These are phyloP conservation scores for Quercus bicolor DNA, from an alignment of 306 rosid species.

Conservation along the genomic window DNA sequence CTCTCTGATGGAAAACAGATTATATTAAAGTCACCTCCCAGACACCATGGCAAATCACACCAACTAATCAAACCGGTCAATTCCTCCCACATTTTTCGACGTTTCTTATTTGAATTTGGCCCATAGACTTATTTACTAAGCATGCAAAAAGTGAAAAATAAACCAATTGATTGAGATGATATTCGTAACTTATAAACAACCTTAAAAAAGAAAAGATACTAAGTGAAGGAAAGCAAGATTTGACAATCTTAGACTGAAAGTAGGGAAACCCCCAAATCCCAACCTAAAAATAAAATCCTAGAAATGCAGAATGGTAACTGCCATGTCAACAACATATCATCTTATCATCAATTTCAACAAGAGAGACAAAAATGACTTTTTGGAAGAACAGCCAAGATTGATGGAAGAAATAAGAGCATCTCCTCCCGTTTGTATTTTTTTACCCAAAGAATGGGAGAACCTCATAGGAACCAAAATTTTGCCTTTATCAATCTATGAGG, in stretches of 20 bases:
- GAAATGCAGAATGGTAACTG: not conserved
- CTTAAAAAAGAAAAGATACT: conserved; percentile 40
- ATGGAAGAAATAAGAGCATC: no score
- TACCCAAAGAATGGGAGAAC: not conserved
- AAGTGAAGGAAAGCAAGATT: not conserved
- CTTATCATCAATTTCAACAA: not conserved
- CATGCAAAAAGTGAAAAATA: no score
- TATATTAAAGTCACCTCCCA: no score
- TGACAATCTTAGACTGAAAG: conserved; percentile 68
- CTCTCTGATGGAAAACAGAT: no score
- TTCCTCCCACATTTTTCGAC: no score
- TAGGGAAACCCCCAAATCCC: conserved; percentile 96
- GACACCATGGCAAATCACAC: no score
- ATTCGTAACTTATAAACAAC: not conserved
- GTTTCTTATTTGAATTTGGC: no score
- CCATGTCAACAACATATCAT: not conserved
- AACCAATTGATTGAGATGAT: not conserved
- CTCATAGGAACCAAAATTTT: conserved; percentile 3
- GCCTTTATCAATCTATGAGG: not conserved
- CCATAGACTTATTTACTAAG: no score
- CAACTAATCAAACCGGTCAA: no score
- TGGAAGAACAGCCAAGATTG: no score
- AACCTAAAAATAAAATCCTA: conserved; percentile 54
- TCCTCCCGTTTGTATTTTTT: no score
- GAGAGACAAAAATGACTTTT: no score